Evolutionary conservation across 2,329 filamentous ascomycete species (phyloP), one percentile per base, ranked within the genome.

Genomic region (Diplodia sapinea): DNA sequence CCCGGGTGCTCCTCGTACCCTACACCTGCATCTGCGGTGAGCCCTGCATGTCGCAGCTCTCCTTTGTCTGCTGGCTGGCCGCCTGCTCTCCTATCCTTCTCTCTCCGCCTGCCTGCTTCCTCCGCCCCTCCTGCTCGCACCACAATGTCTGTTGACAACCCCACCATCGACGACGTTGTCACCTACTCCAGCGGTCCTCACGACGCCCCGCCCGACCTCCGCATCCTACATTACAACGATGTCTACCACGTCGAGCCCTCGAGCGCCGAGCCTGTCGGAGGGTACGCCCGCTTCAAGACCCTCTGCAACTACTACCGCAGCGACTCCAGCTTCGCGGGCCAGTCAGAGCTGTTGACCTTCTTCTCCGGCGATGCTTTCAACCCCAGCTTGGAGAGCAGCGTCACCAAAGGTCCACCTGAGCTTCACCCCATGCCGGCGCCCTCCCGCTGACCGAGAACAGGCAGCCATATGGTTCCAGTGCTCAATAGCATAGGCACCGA

Each of bases 311-410:
- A 94, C 77, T 97, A 97, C 75, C 88, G 88, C 62, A 79, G 86
- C 1, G 84, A 86, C 62, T 78, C 85, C 51, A 82, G 82, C 61
- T 95, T 87, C 75, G 77, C 83, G 59, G 87, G 81, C 20, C 89
- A 92, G 75, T 82, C 92, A 1, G 82, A 86, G 49, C 80, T 93
- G 4, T 75, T 96, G 62, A 94, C 92, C 1, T 85, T 96, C 72
- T 97, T 97, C 79, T 96, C 93, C 2, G 93, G 93, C 47, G 94
- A 97, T 84, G 93, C 90, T 11, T 97, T 95, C 80, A 97, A 97
- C 76, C 93, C 94, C 0, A 94, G 91, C 73, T 81, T 97, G 68
- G 93, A 97, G 79, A 94, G 91, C 73, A 91, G 90, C 20, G 89
- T 97, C 40, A 97, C 93, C 2, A 97, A 97, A 81, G 93, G 92